Base-by-base conservation (phyloP, 148 eudicot genomes). In the Rhododendron griersonianum region DNA sequence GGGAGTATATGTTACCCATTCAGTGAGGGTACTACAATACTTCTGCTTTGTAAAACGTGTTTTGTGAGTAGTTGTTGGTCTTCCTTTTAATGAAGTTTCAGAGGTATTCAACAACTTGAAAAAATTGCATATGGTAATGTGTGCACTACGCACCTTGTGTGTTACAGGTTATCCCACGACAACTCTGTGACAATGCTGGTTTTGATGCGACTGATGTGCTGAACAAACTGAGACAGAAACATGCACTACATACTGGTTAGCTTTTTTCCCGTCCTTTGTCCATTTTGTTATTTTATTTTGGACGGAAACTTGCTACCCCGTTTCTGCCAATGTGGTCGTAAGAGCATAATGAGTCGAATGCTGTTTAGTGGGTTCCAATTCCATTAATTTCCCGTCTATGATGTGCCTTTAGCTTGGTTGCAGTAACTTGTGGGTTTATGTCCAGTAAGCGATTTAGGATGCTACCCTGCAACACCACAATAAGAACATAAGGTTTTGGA, bases 171-270 rank as follows among this genome's bases (percentile, higher is more conserved):
- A 97, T 97, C 87, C 99, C 99, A 2, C 88, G 99, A 50, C 99
- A 97, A 88, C 95, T 97, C 51, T 97, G 99, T 89, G 99, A 97
- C 87, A 97, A 97, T 91, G 99, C 99, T 78, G 99, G 99, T 85
- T 97, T 97, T 90, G 99, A 97, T 97, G 99, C 99, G 41, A 97
- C 99, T 47, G 99, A 97, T 87, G 98, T 97, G 81, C 90, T 97
- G 88, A 97, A 97, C 92, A 97, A 97, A 88, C 88, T 97, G 89
- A 94, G 99, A 87, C 99, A 97, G 84, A 95, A 94, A 86, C 99
- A 97, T 86, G 99, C 99, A 18, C 93, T 95, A 80, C 93, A 92
- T 35, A 93, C 99, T 81, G 99, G 99, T 97, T 83, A 35, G 91
- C 45, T 50, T 37, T 53, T 25, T 28, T 28, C 30, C 30, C 0